These are phyloP conservation scores for Botrytis galanthina DNA, from an alignment of 2,329 filamentous ascomycete genomes.

Conservation along the genomic window DNA sequence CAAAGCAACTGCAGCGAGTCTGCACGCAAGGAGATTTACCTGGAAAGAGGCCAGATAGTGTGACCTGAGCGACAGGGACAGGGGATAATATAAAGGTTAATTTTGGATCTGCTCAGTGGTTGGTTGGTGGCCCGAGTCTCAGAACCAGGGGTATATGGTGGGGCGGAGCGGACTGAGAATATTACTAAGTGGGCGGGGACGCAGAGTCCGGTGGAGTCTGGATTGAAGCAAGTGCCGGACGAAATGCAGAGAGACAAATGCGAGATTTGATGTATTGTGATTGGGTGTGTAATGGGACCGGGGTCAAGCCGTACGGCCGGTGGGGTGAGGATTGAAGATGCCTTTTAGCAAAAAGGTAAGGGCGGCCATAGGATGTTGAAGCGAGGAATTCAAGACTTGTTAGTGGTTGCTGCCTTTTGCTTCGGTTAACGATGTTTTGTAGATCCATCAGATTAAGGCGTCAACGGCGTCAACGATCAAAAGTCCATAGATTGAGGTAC, in stretches of 20 bases:
- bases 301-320: slow-evolving; percentile 18
- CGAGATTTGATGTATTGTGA: not conserved
- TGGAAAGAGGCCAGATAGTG: not conserved
- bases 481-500: not conserved
- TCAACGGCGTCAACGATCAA: not conserved
- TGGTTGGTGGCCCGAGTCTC: not conserved
- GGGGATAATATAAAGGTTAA: not conserved
- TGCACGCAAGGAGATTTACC: not conserved
- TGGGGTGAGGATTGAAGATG: slow-evolving; percentile 1
- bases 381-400: slow-evolving; percentile 3
- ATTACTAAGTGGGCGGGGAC: not conserved
- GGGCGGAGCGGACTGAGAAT: slow-evolving; percentile 6
- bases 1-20: slow-evolving; percentile 7
- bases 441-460: slow-evolving; percentile 5
- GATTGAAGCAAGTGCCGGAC: slow-evolving; percentile 8
- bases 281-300: slow-evolving; percentile 19
- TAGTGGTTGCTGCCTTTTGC: not conserved
- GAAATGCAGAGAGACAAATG: slow-evolving; percentile 8
- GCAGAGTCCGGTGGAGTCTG: not conserved
- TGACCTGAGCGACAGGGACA: not conserved
- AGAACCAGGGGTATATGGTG: not conserved
- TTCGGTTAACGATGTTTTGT: not conserved
- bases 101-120: not conserved
- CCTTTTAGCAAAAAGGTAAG: slow-evolving; percentile 5
- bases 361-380: slow-evolving; percentile 12